Evolutionary conservation across 225 moss, liverwort and hornwort species (phyloP), one percentile per base, ranked within the genome.

Genomic region (Physcomitrellopsis africana): DNA sequence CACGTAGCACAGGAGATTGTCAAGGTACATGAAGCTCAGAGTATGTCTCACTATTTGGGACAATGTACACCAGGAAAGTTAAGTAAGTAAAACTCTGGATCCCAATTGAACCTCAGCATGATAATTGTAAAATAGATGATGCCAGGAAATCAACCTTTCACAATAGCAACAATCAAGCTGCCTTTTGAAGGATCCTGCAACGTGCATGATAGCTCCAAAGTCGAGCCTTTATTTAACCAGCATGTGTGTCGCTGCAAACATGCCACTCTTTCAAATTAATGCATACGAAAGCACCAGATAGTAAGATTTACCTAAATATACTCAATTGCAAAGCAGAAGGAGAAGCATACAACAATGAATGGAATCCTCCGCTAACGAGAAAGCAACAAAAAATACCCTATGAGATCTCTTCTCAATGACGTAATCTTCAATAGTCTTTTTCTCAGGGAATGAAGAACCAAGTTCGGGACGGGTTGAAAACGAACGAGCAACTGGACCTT

Each of bases 151-250:
- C 77, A 8, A 87, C 87, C 87, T 87, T 66, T 81, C 27, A 84
- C 84, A 59, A 87, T 66, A 61, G 84, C 87, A 71, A 84, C 76
- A 70, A 87, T 76, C 63, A 84, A 74, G 29, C 81, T 84, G 27
- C 81, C 79, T 77, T 51, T 18, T 65, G 70, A 67, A 37, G 19
- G 23, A 70, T 67, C 72, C 67, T 73, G 74, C 62, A 87, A 73
- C 62, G 73, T 72, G 54, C 81, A 84, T 27, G 76, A 79, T 46
- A 87, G 13, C 53, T 87, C 74, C 41, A 87, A 53, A 46, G 69
- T 70, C 17, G 87, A 87, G 63, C 84, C 84, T 65, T 79, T 79
- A 69, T 87, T 87, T 49, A 87, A 67, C 84, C 84, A 79, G 71
- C 65, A 87, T 37, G 24, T 41, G 46, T 71, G 73, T 66, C 81